Percentiles rank a stretch among this genome's conserved stretches.
Evolutionary conservation across 352 stramenopile species (phyloP).

Genomic region (Peronospora belbahrii): DNA sequence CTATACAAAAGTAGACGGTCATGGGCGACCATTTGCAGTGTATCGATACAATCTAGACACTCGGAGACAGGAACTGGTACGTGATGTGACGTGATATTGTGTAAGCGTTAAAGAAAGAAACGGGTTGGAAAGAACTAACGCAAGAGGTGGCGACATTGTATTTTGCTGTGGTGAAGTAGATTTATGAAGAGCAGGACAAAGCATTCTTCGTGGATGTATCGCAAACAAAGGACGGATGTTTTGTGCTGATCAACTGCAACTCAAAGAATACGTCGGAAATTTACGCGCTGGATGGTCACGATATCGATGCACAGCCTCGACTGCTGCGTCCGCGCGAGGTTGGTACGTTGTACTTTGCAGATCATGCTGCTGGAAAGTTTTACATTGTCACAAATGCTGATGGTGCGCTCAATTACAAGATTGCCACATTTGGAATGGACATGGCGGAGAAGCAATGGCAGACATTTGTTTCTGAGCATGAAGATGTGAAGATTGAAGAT

Average conservation of each 20-base stretch:
- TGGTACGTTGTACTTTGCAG: conserved; percentile 78
- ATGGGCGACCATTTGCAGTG: conserved; percentile 54
- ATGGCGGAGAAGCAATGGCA: conserved; percentile 21
- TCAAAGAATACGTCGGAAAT: conserved; percentile 85
- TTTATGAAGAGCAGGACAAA: conserved; percentile 71
- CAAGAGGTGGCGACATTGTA: conserved; percentile 2
- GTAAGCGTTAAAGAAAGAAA: conserved; percentile 14
- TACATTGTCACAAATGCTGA: conserved; percentile 81
- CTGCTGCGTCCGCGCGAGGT: conserved; percentile 42
- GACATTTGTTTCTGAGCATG: conserved; percentile 42
- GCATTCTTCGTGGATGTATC: conserved; percentile 81
- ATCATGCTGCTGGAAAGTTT: conserved; percentile 63
- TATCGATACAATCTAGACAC: conserved; percentile 53
- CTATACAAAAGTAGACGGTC: conserved; percentile 61
- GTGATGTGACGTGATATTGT: conserved; percentile 6
- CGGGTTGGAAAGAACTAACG: conserved; percentile 12
- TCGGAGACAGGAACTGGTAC: conserved; percentile 43
- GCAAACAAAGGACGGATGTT: conserved; percentile 71
- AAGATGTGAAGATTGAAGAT: conserved; percentile 83
- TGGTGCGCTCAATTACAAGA: conserved; percentile 70
- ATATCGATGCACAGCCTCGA: conserved; percentile 23
- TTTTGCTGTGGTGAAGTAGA: conserved; percentile 21
- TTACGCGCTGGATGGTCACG: conserved; percentile 32
- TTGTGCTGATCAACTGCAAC: conserved; percentile 85
- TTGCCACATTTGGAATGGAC: conserved; percentile 23